Evolutionary conservation across 2,329 filamentous ascomycete genomes (phyloP).

Genomic region (Apiospora kogelbergensis): DNA sequence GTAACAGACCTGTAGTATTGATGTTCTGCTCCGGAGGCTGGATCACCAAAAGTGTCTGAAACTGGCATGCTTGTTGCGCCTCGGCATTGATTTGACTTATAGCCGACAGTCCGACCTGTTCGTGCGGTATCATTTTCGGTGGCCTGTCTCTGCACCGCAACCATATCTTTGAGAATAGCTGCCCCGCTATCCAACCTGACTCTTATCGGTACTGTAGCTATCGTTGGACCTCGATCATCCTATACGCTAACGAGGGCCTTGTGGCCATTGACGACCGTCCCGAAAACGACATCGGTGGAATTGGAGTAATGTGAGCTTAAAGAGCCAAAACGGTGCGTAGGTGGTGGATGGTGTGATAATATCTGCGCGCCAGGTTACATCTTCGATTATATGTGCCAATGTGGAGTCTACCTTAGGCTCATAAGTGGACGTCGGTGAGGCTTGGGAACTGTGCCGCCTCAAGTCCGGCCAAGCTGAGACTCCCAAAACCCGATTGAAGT

Average conservation of each 20-base stretch:
- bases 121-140: background rate
- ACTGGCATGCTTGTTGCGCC: conserved; percentile 21
- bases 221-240: background rate
- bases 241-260: background rate
- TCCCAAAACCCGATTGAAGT: background rate
- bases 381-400: background rate
- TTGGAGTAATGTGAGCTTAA: background rate
- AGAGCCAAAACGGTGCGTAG: background rate
- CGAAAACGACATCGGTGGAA: background rate
- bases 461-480: background rate
- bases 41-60: background rate
- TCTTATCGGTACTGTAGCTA: background rate
- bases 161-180: background rate
- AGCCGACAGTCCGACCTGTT: background rate
- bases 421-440: background rate
- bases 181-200: background rate
- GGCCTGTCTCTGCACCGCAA: background rate
- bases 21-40: conserved; percentile 43
- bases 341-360: background rate
- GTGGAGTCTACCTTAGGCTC: background rate
- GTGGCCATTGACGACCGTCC: background rate
- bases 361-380: background rate
- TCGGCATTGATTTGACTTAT: background rate
- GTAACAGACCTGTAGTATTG: conserved; percentile 23
- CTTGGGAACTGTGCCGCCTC: background rate